Percentiles rank a stretch among this genome's conserved stretches.
Conservation (phyloP, 805 yeast species). For the Saturnispora zaruensis region DNA sequence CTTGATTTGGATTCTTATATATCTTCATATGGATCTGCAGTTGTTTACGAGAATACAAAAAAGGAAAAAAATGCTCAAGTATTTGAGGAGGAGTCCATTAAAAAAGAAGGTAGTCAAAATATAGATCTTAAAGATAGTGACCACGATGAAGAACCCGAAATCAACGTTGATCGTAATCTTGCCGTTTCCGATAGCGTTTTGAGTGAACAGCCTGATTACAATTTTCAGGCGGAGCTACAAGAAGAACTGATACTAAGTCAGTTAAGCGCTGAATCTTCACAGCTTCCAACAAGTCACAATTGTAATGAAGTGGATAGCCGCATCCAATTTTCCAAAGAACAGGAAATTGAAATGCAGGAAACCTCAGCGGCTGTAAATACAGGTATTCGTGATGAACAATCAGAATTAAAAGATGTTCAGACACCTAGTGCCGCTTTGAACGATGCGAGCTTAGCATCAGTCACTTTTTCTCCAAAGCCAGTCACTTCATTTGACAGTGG, state of each 20-base stretch:
- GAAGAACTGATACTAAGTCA: slow-evolving; percentile 3
- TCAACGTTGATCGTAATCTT: slow-evolving; percentile 2
- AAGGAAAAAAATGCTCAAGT: slow-evolving; percentile 1
- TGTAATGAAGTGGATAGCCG: not conserved
- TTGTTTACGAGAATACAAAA: slow-evolving; percentile 8
- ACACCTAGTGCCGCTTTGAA: not conserved
- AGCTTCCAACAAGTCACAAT: not conserved
- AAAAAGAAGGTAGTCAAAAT: slow-evolving; percentile 4
- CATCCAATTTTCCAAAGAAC: not conserved
- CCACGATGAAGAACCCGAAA: slow-evolving; percentile 7
- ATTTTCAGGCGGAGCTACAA: slow-evolving; percentile 1
- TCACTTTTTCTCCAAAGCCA: not conserved
- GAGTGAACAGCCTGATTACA: slow-evolving; percentile 6
- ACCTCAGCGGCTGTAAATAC: not conserved
- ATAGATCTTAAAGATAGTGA: not conserved
- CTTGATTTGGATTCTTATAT: slow-evolving; percentile 9
- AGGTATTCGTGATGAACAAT: not conserved
- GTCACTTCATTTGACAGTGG: not conserved
- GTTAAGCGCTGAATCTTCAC: not conserved
- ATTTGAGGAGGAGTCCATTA: not conserved
- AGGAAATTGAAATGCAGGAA: not conserved
- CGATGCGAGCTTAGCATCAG: not conserved
- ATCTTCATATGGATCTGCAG: not conserved
- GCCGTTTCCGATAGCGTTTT: not conserved
- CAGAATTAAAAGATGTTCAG: not conserved